Conservation (phyloP, 345 rosid genomes). For the Hevea brasiliensis region DNA sequence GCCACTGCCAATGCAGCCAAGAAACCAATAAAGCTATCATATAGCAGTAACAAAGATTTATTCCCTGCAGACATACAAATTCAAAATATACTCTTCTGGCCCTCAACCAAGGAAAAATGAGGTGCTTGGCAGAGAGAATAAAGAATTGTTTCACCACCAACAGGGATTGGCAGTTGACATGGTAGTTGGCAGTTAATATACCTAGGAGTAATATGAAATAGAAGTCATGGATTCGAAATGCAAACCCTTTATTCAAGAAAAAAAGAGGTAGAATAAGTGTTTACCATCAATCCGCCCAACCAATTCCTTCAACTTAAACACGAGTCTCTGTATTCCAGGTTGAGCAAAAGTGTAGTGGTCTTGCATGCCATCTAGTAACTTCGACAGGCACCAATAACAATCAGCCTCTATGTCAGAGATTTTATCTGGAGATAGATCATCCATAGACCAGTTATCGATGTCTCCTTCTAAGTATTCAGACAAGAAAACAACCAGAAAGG, state of each 20-base stretch:
- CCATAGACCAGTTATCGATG: slow-evolving; percentile 69
- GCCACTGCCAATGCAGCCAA: neutral
- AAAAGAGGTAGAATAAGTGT: neutral
- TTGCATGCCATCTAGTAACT: slow-evolving; percentile 98
- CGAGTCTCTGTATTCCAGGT: slow-evolving; percentile 99
- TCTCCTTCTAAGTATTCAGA: slow-evolving; percentile 87
- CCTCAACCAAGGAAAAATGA: neutral
- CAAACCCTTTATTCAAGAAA: too few relatives aligned
- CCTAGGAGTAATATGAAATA: neutral
- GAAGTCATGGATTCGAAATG: too few relatives aligned
- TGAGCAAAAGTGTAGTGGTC: slow-evolving; percentile 99
- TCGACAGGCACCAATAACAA: slow-evolving; percentile 97
- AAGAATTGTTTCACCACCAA: neutral
- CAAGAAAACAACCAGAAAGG: slow-evolving; percentile 89
- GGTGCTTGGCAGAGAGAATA: neutral
- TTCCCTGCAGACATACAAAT: neutral
- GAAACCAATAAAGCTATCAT: neutral
- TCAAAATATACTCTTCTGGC: neutral
- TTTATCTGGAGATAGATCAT: slow-evolving; percentile 62
- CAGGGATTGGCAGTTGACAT: too few relatives aligned
- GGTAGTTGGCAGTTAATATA: too few relatives aligned
- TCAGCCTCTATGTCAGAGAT: slow-evolving; percentile 85
- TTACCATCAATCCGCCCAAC: slow-evolving; percentile 97
- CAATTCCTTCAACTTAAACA: slow-evolving; percentile 92
- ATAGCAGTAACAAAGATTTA: neutral